A percentile compares a stretch with the other conserved stretches of the same genome.
phyloP scores from a whole-genome alignment of 345 rosid species.

The Pugionium cornutum region DNA sequence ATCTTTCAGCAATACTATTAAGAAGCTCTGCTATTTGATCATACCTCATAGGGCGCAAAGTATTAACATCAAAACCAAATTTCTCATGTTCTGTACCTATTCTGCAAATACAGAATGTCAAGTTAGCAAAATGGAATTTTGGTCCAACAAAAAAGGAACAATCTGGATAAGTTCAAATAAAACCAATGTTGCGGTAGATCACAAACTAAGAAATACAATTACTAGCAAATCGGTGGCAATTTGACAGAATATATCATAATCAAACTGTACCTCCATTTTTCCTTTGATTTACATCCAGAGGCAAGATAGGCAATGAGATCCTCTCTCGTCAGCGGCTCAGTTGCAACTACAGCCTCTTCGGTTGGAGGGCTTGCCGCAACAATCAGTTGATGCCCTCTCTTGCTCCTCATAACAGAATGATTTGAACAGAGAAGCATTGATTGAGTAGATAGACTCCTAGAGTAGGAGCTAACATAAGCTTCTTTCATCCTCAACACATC shows the following conservation, averaged over 20 bases:
- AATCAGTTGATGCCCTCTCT: conserved; percentile 51
- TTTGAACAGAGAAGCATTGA: not conserved
- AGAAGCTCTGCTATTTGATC: conserved; percentile 92
- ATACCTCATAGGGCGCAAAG: conserved; percentile 83
- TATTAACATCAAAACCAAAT: conserved; percentile 86
- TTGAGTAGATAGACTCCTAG: conserved; percentile 43
- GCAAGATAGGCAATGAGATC: conserved; percentile 90
- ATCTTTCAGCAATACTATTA: conserved; percentile 93
- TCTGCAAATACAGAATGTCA: conserved; percentile 49
- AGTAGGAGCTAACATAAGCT: conserved; percentile 36
- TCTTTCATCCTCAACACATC: conserved; percentile 49
- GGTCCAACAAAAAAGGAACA: not conserved
- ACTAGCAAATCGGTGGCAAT: not conserved
- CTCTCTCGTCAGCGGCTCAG: conserved; percentile 84
- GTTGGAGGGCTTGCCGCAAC: conserved; percentile 96
- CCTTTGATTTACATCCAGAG: conserved; percentile 95
- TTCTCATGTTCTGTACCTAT: conserved; percentile 99
- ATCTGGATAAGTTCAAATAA: not conserved
- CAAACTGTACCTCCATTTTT: conserved; percentile 74
- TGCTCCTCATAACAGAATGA: not conserved
- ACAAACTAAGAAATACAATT: too few species aligned
- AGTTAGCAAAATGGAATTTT: conserved; percentile 23
- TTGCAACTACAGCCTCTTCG: conserved; percentile 67
- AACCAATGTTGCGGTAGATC: not conserved
- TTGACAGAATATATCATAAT: not conserved